Evolutionary conservation across 2,329 filamentous ascomycete genomes (phyloP), one percentile per base, ranked within the genome.

Genomic region (Talaromyces albobiverticillius): DNA sequence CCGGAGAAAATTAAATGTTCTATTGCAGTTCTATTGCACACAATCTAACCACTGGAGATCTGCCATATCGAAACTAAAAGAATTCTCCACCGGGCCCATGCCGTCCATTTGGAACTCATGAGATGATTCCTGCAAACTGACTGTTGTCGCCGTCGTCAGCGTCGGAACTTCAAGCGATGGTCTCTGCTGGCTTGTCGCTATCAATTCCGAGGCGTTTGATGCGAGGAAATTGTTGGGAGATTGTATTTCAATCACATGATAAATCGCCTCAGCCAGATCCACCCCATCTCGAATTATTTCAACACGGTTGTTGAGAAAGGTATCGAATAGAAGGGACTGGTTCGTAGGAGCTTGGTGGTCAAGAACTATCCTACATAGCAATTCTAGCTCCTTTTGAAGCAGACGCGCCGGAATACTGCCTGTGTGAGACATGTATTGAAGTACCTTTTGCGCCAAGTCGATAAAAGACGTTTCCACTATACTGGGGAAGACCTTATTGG

Each of bases 371-470:
- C n/a, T 29, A 31, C n/a, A 18, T 43, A 55, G 25, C 26, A 11
- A 25, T 7, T 46, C 36, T 13, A 55, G 32, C 40, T 51, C 53
- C 9, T 43, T 25, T 20, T 25, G 47, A 46, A 52, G 53, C 20
- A 34, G 23, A 29, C 18, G 34, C 14, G 53, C 53, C 3, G 53
- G 53, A 13, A 52, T 36, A 47, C 26, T 52, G 14, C 53, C 53
- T 20, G 16, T 36, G 22, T 46, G 40, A n/a, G 22, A 38, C 53
- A 52, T 55, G 16, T 55, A 14, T 38, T 46, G 53, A 11, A 55
- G 40, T 11, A 51, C 32, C 4, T 40, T 13, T 38, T 46, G 32
- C 46, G 47, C 38, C 11, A 29, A 32, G 23, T 3, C 8, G 20
- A 47, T 23, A 25, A 45, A 55, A 22, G 14, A 29, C 4, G 38